Evolutionary conservation across 2,329 filamentous ascomycete species (phyloP), one percentile per base, ranked within the genome.

Genomic region (Fusarium bulbicola): DNA sequence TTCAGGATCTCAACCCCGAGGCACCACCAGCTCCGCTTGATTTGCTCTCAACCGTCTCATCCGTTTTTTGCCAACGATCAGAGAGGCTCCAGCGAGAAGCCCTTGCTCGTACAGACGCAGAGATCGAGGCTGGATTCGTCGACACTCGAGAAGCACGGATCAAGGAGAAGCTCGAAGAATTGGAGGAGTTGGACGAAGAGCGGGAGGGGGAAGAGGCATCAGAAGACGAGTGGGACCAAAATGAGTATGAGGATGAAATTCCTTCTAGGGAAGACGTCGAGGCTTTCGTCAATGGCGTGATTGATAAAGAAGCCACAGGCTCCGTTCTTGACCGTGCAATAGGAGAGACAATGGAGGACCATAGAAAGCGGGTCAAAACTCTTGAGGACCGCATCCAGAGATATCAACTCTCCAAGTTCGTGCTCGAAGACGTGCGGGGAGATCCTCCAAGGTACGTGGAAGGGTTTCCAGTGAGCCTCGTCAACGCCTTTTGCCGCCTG

Each of bases 371-470:
- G 7, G 69, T 75, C 52, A 18, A 15, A 18, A 7, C 15, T 28
- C 42, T 80, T 7, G 57, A 77, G 50, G n/a, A 52, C 6, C 49
- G 63, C 30, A 46, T 77, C 7, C 53, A 62, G 40, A n/a, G 21
- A 10, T 32, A 75, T 16, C 63, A 66, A 16, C 24, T 21, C 21
- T 14, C 64, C n/a, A 49, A 69, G 20, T 46, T 52, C 40, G 13
- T 14, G 16, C 70, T 66, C n/a, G 61, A 58, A 32, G 58, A 72
- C 2, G 15, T 39, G 26, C 58, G 72, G 2, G 21, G 34, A 28
- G 59, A 39, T 14, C 63, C 72, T 45, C 62, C 68, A 34, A 66
- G 63, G n/a, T 81, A 81, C 53, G 46, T 80, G 10, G 77, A 81
- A 11, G 79, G 80, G 5, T 61, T 76, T 7, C 79, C 80, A 0